phyloP scores from a whole-genome alignment of 768 basidiomycete genomes.

The Tulasnella sp. region DNA sequence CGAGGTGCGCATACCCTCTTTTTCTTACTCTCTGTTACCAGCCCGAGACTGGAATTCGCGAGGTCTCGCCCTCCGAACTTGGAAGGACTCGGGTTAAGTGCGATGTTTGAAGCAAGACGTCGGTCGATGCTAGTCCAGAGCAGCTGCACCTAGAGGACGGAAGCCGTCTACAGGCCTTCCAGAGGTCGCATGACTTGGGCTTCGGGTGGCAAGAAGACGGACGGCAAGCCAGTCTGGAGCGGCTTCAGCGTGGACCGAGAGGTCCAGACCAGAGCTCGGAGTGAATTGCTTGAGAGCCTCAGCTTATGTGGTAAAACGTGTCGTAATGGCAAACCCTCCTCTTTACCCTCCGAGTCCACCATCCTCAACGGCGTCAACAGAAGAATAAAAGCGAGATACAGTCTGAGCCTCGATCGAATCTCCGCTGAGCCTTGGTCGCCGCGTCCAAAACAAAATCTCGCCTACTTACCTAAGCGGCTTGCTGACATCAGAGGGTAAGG shows the following conservation, averaged over 20 bases:
- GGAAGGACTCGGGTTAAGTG: neutral
- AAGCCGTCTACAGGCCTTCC: neutral
- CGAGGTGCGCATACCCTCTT: neutral
- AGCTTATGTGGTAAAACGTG: neutral
- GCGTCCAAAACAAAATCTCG: neutral
- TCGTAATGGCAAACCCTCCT: neutral
- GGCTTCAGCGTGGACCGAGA: neutral
- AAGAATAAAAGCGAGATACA: neutral
- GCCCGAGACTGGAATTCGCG: neutral
- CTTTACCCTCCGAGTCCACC: neutral
- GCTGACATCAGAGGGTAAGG: neutral
- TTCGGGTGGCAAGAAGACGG: neutral
- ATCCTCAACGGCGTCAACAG: neutral
- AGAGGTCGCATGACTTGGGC: slow-evolving; percentile 8
- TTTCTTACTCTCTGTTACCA: neutral
- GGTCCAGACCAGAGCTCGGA: neutral
- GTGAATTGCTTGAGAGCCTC: neutral
- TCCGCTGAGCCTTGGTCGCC: slow-evolving; percentile 24
- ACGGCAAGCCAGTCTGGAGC: neutral
- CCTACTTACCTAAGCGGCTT: neutral
- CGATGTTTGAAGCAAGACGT: neutral
- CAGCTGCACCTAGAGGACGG: neutral
- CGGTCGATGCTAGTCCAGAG: slow-evolving; percentile 3
- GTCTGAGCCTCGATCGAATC: slow-evolving; percentile 19
- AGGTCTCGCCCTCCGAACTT: slow-evolving; percentile 13